Base-by-base conservation (phyloP, 179 eudicot genomes). In the Beta lomatogona region DNA sequence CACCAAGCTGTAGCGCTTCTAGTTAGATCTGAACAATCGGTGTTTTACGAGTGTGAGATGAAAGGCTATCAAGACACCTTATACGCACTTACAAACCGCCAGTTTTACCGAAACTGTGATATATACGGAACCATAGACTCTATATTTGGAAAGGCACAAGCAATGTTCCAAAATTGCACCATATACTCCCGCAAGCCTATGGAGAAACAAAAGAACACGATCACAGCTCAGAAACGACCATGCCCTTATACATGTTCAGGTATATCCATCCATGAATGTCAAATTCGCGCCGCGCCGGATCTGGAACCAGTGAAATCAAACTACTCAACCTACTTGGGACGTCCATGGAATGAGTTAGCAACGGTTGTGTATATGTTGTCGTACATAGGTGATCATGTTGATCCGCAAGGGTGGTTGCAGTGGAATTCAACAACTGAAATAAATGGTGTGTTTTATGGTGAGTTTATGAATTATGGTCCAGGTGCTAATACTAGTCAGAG, bases 41-140 rank as follows among this genome's bases (percentile, higher is more conserved):
- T 74, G 31, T 41, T 85, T 31, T 85, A 81, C 48, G 80, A 73
- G 0, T 85, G 87, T 13, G 84, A 78, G 59, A 82, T 85, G 46
- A 78, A 74, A 53, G 87, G 85, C 0, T 85, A 85, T 50, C 87
- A 82, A 53, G 87, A 85, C 82, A 85, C 85, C 6, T 71, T 85
- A 57, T 85, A 85, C 63, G 66, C 50, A 0, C 87, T 82, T 69
- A 68, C 87, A 0, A 74, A 85, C 22, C 80, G 85, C 19, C 87
- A 85, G 21, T 85, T 85, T 66, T 85, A 82, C 73, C 66, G 85
- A 48, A 79, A 82, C 13, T 85, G 87, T 63, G 84, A 85, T 50
- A 75, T 85, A 21, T 85, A 85, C 41, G 87, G 87, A 0, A 82
- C 87, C 0, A 79, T 85, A 10, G 87, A 85, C 44, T 78, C 70